Evolutionary conservation across 441 rosid genomes (phyloP), one percentile per base, ranked within the genome.

Genomic region (Erodium texanum): DNA sequence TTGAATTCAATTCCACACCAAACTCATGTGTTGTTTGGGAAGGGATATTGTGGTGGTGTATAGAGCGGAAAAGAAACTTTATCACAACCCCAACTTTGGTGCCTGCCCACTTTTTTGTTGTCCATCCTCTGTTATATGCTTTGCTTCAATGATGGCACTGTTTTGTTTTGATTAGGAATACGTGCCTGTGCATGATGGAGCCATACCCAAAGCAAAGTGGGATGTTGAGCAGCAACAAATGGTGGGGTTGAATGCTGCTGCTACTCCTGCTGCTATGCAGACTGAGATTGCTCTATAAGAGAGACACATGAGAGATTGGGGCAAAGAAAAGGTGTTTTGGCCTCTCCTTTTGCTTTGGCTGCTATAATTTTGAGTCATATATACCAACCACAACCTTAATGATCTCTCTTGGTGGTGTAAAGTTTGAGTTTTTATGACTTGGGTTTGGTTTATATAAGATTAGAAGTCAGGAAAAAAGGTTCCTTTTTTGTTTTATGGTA

Each of bases 131-230:
- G 54, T 45, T 62, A 34, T 52, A 8, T 34, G 68, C 71, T 73
- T 71, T 71, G 73, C 24, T 70, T 76, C 22, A 66, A 66, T 78
- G 69, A 71, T 74, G 18, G 12, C 19, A 22, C 41, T 70, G 52
- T 64, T 70, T 76, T 73, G 36, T 73, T 69, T 29, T 68, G 66
- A 24, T 72, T 70, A 93, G 98, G 97, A 86, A 64, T 93, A 90
- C 78, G 89, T 83, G 78, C 96, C 96, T 43, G 91, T 86, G 76
- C 84, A 78, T 80, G 96, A 87, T 79, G 96, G 94, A 74, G 80
- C 76, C 68, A 80, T 90, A 68, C 87, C 89, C 64, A 93, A 82
- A 78, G 88, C 87, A 70, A 90, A 77, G 67, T 93, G 93, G 98
- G 96, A 93, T 75, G 78, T 79, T 59, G 96, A 88, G 77, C 77